phyloP scores from a whole-genome alignment of 108 stramenopile species.

The Cylindrotheca closterium region DNA sequence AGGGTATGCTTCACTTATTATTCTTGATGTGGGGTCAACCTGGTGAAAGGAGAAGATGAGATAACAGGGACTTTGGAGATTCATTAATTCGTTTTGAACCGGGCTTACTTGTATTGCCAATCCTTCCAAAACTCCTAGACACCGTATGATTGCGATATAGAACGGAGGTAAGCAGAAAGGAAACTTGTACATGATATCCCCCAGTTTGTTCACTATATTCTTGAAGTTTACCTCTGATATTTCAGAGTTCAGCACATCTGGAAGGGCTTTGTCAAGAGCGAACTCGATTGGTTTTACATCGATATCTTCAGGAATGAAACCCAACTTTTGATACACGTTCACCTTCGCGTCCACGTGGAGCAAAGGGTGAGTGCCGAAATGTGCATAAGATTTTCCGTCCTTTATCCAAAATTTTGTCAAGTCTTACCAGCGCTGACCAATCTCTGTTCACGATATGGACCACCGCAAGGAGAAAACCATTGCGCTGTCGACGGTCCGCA shows the following conservation, averaged over 20 bases:
- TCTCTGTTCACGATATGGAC: constrained; percentile 97
- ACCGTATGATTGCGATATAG: constrained; percentile 97
- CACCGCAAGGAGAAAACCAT: constrained; percentile 93
- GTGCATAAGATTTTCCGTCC: no score
- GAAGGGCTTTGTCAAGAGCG: constrained; percentile 87
- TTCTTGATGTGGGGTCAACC: constrained; percentile 86
- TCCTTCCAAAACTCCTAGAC: constrained; percentile 95
- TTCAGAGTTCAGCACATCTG: constrained; percentile 91
- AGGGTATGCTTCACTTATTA: constrained; percentile 92
- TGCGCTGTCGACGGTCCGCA: constrained; percentile 83
- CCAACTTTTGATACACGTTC: constrained; percentile 80
- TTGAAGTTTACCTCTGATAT: constrained; percentile 95
- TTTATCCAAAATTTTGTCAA: no score
- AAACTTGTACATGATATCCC: constrained; percentile 97
- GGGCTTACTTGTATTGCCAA: constrained; percentile 83
- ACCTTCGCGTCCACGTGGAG: background rate
- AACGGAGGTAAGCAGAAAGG: constrained; percentile 96
- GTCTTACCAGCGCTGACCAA: constrained; percentile 76
- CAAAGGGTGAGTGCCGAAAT: background rate
- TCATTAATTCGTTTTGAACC: background rate
- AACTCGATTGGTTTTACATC: constrained; percentile 87
- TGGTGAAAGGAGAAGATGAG: background rate
- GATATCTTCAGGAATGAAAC: constrained; percentile 90
- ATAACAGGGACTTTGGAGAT: background rate
- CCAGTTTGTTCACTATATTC: constrained; percentile 93